Conservation (phyloP, 805 yeast genomes). For the Candida argentea region DNA sequence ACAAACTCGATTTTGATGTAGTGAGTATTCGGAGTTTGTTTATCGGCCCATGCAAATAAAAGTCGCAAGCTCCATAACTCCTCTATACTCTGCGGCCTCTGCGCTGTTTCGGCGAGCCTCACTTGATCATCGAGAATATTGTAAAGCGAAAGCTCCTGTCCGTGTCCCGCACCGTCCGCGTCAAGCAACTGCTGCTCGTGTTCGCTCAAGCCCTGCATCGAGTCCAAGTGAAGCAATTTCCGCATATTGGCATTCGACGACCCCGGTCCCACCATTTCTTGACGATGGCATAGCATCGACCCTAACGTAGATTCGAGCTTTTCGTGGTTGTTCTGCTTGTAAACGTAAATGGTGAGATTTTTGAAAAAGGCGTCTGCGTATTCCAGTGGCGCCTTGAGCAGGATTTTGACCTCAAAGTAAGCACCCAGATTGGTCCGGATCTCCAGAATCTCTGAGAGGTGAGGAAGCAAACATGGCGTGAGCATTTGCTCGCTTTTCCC, state of each 20-base stretch:
- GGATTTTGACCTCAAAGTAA: slow-evolving; percentile 45
- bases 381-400: slow-evolving; percentile 30
- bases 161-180: slow-evolving; percentile 15
- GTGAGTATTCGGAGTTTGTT: slow-evolving; percentile 23
- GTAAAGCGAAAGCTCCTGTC: slow-evolving; percentile 32
- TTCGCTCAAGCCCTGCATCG: slow-evolving; percentile 13
- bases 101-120: slow-evolving; percentile 37
- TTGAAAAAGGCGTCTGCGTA: slow-evolving; percentile 34
- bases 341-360: slow-evolving; percentile 41
- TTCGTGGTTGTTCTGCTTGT: slow-evolving; percentile 34
- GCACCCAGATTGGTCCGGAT: slow-evolving; percentile 39
- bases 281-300: slow-evolving; percentile 20
- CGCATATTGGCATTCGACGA: too few species aligned
- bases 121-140: slow-evolving; percentile 43
- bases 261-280: too few species aligned
- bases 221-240: slow-evolving; percentile 12
- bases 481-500: slow-evolving; percentile 23
- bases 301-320: slow-evolving; percentile 23
- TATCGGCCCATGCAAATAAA: slow-evolving; percentile 51
- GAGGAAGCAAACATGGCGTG: slow-evolving; percentile 68
- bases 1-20: slow-evolving; percentile 42
- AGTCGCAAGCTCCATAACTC: slow-evolving; percentile 58
- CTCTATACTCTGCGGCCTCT: slow-evolving; percentile 32
- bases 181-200: slow-evolving; percentile 22
- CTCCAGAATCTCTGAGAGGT: slow-evolving; percentile 35